Percentiles rank a stretch among this genome's conserved stretches.
Evolutionary conservation across 192 early-diverging fungal genomes (phyloP).

Genomic region (Backusella tuberculispora): DNA sequence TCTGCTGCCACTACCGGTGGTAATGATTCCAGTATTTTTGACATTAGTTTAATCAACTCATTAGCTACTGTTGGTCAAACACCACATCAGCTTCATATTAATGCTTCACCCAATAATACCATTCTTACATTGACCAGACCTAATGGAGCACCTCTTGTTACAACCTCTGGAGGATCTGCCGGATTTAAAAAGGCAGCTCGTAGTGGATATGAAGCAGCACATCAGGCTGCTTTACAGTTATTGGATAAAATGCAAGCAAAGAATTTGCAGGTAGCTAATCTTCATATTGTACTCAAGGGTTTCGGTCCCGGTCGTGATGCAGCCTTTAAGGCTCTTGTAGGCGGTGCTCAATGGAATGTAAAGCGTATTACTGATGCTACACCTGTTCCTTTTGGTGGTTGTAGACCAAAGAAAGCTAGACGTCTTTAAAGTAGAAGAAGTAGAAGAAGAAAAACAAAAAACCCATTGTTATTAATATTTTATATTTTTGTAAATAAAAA

Average conservation of each 20-base stretch:
- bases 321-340: slow-evolving; percentile 82
- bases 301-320: slow-evolving; percentile 93
- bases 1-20: background rate
- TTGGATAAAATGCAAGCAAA: slow-evolving; percentile 70
- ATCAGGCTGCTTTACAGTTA: slow-evolving; percentile 81
- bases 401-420: slow-evolving; percentile 86
- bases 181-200: slow-evolving; percentile 90
- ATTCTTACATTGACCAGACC: slow-evolving; percentile 78
- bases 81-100: slow-evolving; percentile 57
- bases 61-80: slow-evolving; percentile 21
- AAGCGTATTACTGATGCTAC: slow-evolving; percentile 84
- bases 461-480: background rate
- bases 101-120: slow-evolving; percentile 83
- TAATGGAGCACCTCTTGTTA: slow-evolving; percentile 70
- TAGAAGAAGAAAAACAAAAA: background rate
- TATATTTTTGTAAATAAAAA: slow-evolving; percentile 15
- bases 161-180: slow-evolving; percentile 77
- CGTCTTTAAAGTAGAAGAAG: slow-evolving; percentile 52
- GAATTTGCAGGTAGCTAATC: slow-evolving; percentile 60
- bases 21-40: background rate
- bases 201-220: slow-evolving; percentile 88
- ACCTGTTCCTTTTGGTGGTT: slow-evolving; percentile 90
- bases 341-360: slow-evolving; percentile 73
- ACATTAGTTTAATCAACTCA: background rate
- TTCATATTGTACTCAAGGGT: slow-evolving; percentile 86